Conservation (phyloP, 306 rosid genomes). For the cucumber (Cucumis sativus) region Cucumber_9930_V3 NC_026659.2:25122001-25122500, state of each 20-base stretch:
- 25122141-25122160: constrained; percentile 77
- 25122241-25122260: constrained; percentile 73
- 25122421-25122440: constrained; percentile 76
- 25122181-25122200: constrained; percentile 87
- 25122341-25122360: constrained; percentile 78
- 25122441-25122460: constrained; percentile 94
- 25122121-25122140: constrained; percentile 97
- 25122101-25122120: constrained; percentile 78
- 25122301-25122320: constrained; percentile 74
- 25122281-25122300: constrained; percentile 48
- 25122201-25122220: constrained; percentile 45
- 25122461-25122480: constrained; percentile 80
- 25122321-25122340: constrained; percentile 79
- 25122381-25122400: constrained; percentile 64
- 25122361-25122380: constrained; percentile 56
- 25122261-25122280: constrained; percentile 86
- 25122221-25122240: constrained; percentile 52
- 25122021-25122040: too few relatives aligned
- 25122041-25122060: neutral
- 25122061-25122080: neutral
- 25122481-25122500: constrained; percentile 94
- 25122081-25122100: neutral
- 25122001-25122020: too few relatives aligned
- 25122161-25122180: constrained; percentile 86
- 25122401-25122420: constrained; percentile 54